These are phyloP conservation scores for Aurinia saxatilis DNA, from an alignment of 345 rosid species.

Conservation along the genomic window DNA sequence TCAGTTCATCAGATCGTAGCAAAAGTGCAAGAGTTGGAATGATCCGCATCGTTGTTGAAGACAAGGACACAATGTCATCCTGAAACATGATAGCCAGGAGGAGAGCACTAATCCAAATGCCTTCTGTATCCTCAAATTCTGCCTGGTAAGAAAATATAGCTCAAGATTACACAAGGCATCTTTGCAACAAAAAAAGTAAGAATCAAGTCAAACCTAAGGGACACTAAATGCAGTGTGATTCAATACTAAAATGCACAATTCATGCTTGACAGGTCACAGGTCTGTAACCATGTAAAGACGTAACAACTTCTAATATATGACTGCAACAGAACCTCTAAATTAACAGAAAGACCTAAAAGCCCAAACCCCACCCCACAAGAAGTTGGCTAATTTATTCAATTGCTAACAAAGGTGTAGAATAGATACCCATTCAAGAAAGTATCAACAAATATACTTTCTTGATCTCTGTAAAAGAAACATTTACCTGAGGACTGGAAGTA, in stretches of 20 bases:
- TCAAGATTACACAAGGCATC: constrained; percentile 10
- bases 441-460: background rate
- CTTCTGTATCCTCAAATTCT: constrained; percentile 59
- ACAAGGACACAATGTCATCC: constrained; percentile 47
- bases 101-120: constrained; percentile 73
- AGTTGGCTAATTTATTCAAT: constrained; percentile 2
- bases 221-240: background rate
- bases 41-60: constrained; percentile 54
- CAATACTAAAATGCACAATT: constrained; percentile 6
- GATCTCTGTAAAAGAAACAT: background rate
- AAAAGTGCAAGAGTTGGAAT: constrained; percentile 68
- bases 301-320: background rate
- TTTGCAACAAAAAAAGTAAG: constrained; percentile 5
- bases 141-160: constrained; percentile 36
- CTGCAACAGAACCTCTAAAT: constrained; percentile 5
- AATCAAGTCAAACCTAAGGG: constrained; percentile 12
- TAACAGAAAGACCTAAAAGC: background rate
- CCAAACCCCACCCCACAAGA: background rate
- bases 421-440: background rate
- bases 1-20: constrained; percentile 69
- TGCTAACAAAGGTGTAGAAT: constrained; percentile 3
- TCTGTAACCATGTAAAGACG: constrained; percentile 7
- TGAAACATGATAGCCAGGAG: constrained; percentile 76
- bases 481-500: constrained; percentile 31
- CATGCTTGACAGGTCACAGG: constrained; percentile 13